phyloP scores from a whole-genome alignment of 2,329 filamentous ascomycete genomes.

The Bipolaris sorokiniana region DNA sequence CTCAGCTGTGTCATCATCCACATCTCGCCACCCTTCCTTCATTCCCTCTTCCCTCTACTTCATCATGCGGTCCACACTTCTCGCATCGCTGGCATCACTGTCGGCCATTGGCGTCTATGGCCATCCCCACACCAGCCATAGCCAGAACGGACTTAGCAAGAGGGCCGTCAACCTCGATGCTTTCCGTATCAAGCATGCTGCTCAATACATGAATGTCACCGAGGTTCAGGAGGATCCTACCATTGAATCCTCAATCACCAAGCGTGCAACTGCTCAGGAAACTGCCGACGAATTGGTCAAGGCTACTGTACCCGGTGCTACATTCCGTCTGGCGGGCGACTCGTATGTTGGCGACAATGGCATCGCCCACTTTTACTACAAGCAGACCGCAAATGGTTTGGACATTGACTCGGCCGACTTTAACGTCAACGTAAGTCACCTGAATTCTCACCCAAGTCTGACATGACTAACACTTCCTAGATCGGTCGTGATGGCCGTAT shows the following conservation, averaged over 20 bases:
- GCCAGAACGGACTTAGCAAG: constrained; percentile 22
- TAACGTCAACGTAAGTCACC: constrained; percentile 62
- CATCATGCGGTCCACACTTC: constrained; percentile 40
- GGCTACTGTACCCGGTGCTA: constrained; percentile 42
- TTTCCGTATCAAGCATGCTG: constrained; percentile 38
- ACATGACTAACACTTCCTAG: constrained; percentile 35
- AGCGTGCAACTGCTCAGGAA: constrained; percentile 36
- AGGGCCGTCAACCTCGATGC: constrained; percentile 41
- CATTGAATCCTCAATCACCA: constrained; percentile 23
- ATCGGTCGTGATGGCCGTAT: constrained; percentile 60
- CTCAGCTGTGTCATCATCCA: constrained; percentile 2
- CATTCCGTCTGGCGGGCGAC: constrained; percentile 60
- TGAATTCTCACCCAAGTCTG: background rate
- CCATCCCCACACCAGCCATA: constrained; percentile 27
- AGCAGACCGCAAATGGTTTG: constrained; percentile 63
- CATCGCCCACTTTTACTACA: constrained; percentile 64
- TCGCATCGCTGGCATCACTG: constrained; percentile 38
- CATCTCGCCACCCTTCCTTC: constrained; percentile 21
- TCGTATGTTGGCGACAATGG: constrained; percentile 63
- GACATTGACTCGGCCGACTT: constrained; percentile 68
- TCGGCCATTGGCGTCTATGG: constrained; percentile 32
- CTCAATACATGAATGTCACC: constrained; percentile 32
- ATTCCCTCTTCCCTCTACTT: constrained; percentile 18
- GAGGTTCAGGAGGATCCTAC: constrained; percentile 27
- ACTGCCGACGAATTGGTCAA: constrained; percentile 45